Conservation (phyloP, 2,329 filamentous ascomycete species). For the Dactylonectria estremocensis region DNA sequence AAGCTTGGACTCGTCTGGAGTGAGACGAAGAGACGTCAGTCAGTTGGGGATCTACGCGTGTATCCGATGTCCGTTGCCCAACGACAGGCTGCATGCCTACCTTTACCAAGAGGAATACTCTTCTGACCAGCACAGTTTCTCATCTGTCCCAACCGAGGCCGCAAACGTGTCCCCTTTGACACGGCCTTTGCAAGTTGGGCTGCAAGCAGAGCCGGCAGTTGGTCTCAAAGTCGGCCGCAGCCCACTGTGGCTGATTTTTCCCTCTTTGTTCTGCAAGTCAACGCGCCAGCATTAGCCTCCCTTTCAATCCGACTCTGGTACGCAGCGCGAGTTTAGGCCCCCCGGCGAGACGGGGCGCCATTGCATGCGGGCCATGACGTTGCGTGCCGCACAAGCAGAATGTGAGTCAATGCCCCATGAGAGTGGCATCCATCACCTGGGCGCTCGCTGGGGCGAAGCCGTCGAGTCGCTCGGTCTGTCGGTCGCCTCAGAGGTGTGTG, state of each 20-base stretch:
- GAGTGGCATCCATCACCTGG: constrained; percentile 28
- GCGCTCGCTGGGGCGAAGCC: constrained; percentile 8
- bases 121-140: neutral
- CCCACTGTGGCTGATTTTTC: constrained; percentile 13
- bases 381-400: constrained; percentile 3
- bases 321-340: constrained; percentile 17
- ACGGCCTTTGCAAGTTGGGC: neutral
- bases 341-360: constrained; percentile 9
- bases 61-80: neutral
- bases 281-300: constrained; percentile 11
- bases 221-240: constrained; percentile 2
- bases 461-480: constrained; percentile 1
- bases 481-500: neutral
- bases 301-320: constrained; percentile 22
- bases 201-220: constrained; percentile 8
- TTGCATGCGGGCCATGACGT: constrained; percentile 23
- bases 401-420: constrained; percentile 1
- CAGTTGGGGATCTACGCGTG: constrained; percentile 3
- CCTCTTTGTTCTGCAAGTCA: constrained; percentile 20
- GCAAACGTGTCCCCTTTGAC: neutral
- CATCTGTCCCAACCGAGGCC: neutral
- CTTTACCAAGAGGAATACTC: neutral
- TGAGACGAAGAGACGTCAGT: neutral
- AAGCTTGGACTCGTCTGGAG: neutral
- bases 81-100: neutral